A percentile compares a stretch with the other conserved stretches of the same genome.
Conservation (phyloP, 495 filamentous ascomycete genomes). For the Talaromyces nanjingensis region DNA sequence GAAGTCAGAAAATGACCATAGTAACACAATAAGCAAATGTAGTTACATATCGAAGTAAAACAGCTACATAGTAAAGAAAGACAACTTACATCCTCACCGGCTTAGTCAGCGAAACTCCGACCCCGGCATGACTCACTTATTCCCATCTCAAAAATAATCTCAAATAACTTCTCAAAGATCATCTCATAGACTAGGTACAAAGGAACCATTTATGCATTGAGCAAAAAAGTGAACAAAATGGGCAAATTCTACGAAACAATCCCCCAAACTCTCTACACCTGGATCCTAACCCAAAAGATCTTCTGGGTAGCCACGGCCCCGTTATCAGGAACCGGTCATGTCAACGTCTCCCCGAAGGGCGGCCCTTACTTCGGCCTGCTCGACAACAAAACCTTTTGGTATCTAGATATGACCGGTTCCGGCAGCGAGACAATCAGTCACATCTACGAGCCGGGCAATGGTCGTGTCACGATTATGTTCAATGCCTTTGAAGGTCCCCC, state of each 20-base stretch:
- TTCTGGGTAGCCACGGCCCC: constrained; percentile 67
- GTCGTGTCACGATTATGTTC: constrained; percentile 65
- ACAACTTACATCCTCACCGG: not conserved
- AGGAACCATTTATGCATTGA: not conserved
- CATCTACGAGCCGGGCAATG: constrained; percentile 57
- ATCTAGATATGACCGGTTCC: constrained; percentile 64
- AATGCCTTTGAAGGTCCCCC: constrained; percentile 58
- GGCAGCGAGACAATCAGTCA: constrained; percentile 68
- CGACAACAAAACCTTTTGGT: constrained; percentile 52
- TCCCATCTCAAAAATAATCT: not conserved
- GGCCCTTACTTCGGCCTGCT: constrained; percentile 52
- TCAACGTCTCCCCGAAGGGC: constrained; percentile 71
- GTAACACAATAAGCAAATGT: not conserved
- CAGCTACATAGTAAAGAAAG: not conserved
- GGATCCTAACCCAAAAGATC: constrained; percentile 55
- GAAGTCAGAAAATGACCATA: not conserved
- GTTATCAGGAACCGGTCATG: constrained; percentile 41
- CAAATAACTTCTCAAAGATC: not conserved
- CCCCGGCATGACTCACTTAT: not conserved
- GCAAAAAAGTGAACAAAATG: constrained; percentile 34
- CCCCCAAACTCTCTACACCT: constrained; percentile 44
- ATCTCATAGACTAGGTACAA: not conserved
- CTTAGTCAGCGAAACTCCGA: not conserved
- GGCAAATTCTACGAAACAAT: constrained; percentile 55
- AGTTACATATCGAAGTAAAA: not conserved